phyloP scores from a whole-genome alignment of 2,329 filamentous ascomycete genomes.

The Verticillium longisporum region DNA sequence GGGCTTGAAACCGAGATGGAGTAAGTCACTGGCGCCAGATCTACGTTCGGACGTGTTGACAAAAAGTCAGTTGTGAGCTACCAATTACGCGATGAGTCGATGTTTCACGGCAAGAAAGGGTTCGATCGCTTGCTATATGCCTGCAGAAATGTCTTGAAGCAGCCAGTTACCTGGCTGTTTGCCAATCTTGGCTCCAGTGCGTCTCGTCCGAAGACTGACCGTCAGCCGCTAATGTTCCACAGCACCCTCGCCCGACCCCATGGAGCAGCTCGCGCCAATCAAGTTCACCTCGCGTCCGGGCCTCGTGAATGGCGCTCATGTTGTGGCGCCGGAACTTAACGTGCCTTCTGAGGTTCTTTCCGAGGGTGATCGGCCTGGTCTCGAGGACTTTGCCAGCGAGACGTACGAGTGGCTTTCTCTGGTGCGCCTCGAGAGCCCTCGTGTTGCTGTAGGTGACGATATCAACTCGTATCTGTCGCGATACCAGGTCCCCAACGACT shows the following conservation, averaged over 20 bases:
- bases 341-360: conserved; percentile 20
- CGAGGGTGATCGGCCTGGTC: conserved; percentile 33
- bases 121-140: conserved; percentile 76
- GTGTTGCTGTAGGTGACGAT: conserved; percentile 47
- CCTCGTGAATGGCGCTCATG: conserved; percentile 17
- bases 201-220: conserved; percentile 14
- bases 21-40: conserved; percentile 37
- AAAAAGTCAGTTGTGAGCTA: conserved; percentile 59
- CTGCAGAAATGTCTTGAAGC: conserved; percentile 67
- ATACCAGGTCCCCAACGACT: conserved; percentile 50
- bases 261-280: conserved; percentile 36
- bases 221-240: neutral
- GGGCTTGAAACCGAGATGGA: conserved; percentile 62
- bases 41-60: conserved; percentile 17
- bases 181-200: conserved; percentile 49
- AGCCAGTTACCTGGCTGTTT: conserved; percentile 70
- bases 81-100: conserved; percentile 66
- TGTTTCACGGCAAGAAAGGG: conserved; percentile 76
- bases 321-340: conserved; percentile 22
- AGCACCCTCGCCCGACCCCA: conserved; percentile 43
- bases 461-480: conserved; percentile 65
- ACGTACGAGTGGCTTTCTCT: conserved; percentile 72
- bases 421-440: conserved; percentile 57
- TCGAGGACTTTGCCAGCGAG: conserved; percentile 57
- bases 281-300: conserved; percentile 30